Evolutionary conservation across 2,329 filamentous ascomycete species (phyloP), one percentile per base, ranked within the genome.

Genomic region (Penicillium sp.): DNA sequence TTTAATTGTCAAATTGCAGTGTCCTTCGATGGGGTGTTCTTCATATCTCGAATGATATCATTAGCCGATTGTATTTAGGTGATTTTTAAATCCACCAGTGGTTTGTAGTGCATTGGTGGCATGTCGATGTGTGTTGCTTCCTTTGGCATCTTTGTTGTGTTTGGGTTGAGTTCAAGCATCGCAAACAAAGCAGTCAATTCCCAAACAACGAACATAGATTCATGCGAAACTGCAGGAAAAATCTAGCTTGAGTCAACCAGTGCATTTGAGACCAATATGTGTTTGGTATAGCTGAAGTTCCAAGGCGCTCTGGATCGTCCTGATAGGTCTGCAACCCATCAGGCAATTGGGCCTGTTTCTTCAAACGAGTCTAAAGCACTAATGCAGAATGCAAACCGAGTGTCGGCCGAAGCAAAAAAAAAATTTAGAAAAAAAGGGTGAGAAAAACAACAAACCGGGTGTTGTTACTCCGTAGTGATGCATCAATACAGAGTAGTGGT

Each of bases 41-140:
- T 46, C 30, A 19, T 48, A 30, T 28, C 14, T 50, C n/a, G 41
- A 37, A 43, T 37, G 31, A 33, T 17, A 51, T 40, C 28, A 30
- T 56, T 40, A 2, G 17, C 50, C 57, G 58, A 41, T 53, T 55
- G 28, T 51, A 42, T 47, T 43, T 22, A n/a, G 28, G 4, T 4
- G 14, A 8, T 25, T 25, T 25, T 33, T n/a, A 5, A n/a, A 25
- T n/a, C 5, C 3, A 14, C 14, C 3, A 25, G 25, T 35, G 3
- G 14, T 22, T n/a, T n/a, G 14, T 45, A 25, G 31, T 45, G 14
- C 5, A 30, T 35, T 25, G 19, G 17, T 33, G 14, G 5, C 30
- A 22, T 35, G n/a, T 44, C 26, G 12, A 31, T 31, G n/a, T 31
- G n/a, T 19, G 17, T n/a, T 45, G 12, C 17, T 35, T 22, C 43